Percentiles rank a stretch among this genome's conserved stretches.
Evolutionary conservation across 805 yeast species (phyloP).

Genomic region (Wickerhamiella lipophila): DNA sequence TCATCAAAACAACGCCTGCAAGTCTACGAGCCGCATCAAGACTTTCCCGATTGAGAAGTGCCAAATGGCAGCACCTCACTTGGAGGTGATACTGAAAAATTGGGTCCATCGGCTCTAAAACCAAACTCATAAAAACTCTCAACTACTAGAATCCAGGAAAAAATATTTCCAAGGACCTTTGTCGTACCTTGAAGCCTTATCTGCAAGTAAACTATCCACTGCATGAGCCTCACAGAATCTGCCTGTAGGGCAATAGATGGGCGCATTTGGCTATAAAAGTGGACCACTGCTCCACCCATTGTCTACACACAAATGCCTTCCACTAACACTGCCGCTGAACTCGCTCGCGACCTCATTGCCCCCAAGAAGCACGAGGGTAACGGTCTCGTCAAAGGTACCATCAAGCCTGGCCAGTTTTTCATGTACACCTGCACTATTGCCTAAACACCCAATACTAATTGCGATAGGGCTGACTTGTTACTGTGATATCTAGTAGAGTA

Average conservation of each 20-base stretch:
- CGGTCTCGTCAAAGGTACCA: neutral
- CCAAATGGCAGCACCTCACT: neutral
- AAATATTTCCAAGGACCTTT: too few species aligned
- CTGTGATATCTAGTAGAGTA: too few species aligned
- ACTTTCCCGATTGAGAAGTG: neutral
- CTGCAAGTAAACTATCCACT: neutral
- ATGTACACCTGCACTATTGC: neutral
- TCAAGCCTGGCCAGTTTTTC: neutral
- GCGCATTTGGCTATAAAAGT: neutral
- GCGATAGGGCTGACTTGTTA: too few species aligned
- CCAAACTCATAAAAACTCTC: neutral
- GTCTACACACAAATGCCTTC: neutral
- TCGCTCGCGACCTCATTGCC: constrained; percentile 4
- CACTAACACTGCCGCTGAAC: neutral
- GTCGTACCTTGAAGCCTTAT: too few species aligned
- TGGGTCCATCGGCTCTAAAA: neutral
- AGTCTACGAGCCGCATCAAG: neutral
- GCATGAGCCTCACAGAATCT: neutral
- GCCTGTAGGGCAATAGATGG: neutral
- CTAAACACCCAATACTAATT: too few species aligned
- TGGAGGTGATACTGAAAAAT: neutral
- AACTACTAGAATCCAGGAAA: too few species aligned
- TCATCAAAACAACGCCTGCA: too few species aligned
- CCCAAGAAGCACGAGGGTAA: neutral
- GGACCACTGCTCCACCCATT: neutral